Percentiles rank a stretch among this genome's conserved stretches.
Evolutionary conservation across 306 rosid genomes (phyloP).

Genomic region (Gastrolobium villosum): DNA sequence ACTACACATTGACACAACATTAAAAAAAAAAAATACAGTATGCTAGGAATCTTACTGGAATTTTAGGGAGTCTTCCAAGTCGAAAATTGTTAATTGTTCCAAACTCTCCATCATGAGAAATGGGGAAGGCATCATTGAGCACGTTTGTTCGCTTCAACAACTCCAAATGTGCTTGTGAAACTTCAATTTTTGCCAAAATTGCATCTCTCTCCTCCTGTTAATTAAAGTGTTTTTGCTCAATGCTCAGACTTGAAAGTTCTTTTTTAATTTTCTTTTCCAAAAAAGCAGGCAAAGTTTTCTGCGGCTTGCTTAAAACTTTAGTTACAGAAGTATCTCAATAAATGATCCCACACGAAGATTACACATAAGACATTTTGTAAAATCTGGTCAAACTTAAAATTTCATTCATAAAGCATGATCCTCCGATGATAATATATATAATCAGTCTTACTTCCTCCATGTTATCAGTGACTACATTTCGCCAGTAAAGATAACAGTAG

Average conservation of each 20-base stretch:
- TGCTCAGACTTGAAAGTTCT: not conserved
- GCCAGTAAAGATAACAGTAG: not conserved
- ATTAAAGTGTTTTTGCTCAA: constrained; percentile 45
- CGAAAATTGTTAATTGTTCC: constrained; percentile 98
- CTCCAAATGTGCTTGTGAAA: constrained; percentile 97
- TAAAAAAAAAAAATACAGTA: constrained; percentile 37
- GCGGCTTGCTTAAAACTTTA: constrained; percentile 39
- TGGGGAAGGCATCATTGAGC: constrained; percentile 95
- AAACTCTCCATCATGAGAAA: constrained; percentile 95
- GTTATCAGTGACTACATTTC: constrained; percentile 1
- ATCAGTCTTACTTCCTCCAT: constrained; percentile 19
- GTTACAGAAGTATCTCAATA: constrained; percentile 40
- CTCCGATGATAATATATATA: not conserved
- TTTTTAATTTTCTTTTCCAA: not conserved
- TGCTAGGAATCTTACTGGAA: constrained; percentile 72
- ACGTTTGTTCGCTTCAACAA: constrained; percentile 91
- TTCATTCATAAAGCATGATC: constrained; percentile 24
- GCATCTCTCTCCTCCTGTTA: constrained; percentile 98
- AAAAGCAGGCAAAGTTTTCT: constrained; percentile 19
- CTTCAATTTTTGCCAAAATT: constrained; percentile 91
- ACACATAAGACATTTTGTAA: not conserved
- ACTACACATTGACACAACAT: constrained; percentile 21
- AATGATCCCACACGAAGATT: not conserved
- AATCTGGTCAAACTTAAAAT: not conserved
- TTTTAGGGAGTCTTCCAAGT: constrained; percentile 96